phyloP scores from a whole-genome alignment of 139 green algal genomes.

The Chlamydomonas eustigma region DNA sequence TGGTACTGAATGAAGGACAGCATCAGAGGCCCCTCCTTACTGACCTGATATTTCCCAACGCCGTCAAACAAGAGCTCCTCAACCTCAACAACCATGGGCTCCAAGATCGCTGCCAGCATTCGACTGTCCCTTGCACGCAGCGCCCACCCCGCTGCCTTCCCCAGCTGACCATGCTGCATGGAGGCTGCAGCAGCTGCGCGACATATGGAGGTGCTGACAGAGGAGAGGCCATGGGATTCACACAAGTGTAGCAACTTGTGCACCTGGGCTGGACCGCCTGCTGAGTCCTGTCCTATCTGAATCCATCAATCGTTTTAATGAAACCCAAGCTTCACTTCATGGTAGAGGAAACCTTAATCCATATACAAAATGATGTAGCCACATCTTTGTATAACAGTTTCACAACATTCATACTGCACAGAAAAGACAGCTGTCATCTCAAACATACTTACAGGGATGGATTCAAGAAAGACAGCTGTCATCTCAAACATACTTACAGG shows the following conservation, averaged over 20 bases:
- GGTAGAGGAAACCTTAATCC: too few species aligned
- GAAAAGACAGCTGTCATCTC: too few species aligned
- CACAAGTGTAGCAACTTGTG: slow-evolving; percentile 4
- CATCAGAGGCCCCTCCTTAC: neutral
- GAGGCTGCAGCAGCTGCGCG: neutral
- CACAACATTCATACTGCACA: too few species aligned
- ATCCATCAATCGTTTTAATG: too few species aligned
- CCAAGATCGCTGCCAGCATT: slow-evolving; percentile 18
- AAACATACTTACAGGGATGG: too few species aligned
- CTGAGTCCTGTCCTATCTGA: neutral
- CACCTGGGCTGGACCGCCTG: neutral
- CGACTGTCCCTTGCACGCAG: slow-evolving; percentile 3
- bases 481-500: too few species aligned
- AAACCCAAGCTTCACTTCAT: too few species aligned
- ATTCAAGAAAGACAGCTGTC: too few species aligned
- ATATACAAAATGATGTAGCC: too few species aligned
- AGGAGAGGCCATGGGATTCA: neutral
- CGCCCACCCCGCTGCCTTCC: neutral
- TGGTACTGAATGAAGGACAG: neutral
- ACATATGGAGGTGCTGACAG: slow-evolving; percentile 2
- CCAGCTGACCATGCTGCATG: neutral
- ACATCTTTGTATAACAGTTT: too few species aligned
- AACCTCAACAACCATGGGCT: slow-evolving; percentile 24
- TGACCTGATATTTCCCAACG: slow-evolving; percentile 11
- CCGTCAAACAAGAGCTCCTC: slow-evolving; percentile 17